phyloP scores from a whole-genome alignment of 345 rosid species.

The Alliaria petiolata region DNA sequence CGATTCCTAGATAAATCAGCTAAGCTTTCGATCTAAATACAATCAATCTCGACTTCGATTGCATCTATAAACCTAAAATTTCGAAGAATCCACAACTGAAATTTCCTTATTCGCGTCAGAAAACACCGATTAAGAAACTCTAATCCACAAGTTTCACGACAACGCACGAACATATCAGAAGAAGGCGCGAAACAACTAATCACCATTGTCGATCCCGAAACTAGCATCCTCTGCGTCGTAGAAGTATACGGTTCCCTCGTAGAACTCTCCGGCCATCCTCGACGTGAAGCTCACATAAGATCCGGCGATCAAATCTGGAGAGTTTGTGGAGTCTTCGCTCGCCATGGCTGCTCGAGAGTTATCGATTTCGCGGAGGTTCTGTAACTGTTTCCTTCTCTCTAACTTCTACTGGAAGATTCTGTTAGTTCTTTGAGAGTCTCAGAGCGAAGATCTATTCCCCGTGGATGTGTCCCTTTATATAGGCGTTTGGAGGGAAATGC shows the following conservation, averaged over 20 bases:
- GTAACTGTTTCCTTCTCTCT: neutral
- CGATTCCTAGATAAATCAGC: neutral
- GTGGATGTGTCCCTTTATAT: neutral
- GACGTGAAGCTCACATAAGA: neutral
- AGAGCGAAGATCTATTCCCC: neutral
- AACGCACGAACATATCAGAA: neutral
- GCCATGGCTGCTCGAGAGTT: neutral
- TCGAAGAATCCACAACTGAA: neutral
- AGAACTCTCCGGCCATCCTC: neutral
- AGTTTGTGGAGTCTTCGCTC: neutral
- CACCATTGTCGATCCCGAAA: neutral
- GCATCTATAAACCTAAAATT: neutral
- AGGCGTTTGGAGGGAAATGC: conserved; percentile 9
- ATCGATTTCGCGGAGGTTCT: neutral
- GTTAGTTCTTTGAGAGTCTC: neutral
- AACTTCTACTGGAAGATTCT: neutral
- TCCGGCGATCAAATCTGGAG: neutral
- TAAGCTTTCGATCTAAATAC: neutral
- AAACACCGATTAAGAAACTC: too few relatives aligned
- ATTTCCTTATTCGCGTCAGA: neutral
- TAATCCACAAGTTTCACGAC: neutral
- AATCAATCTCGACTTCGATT: neutral
- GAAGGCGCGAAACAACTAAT: neutral
- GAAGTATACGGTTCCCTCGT: neutral
- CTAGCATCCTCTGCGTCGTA: neutral